A percentile compares a stretch with the other conserved stretches of the same genome.
Evolutionary conservation across 106 monocot species (phyloP).

Genomic region (Allium cepa): DNA sequence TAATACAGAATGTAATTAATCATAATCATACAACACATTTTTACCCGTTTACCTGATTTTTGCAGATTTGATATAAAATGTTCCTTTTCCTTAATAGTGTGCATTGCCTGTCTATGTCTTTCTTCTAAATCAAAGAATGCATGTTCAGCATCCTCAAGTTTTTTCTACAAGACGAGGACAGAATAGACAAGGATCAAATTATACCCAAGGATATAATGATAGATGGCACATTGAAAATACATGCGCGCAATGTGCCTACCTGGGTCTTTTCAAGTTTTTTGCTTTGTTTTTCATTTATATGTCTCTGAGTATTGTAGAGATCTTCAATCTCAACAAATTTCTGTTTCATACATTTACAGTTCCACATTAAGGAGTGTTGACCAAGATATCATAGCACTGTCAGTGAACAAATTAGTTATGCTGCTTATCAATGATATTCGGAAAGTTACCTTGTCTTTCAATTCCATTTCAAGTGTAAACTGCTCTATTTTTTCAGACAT

Average conservation of each 20-base stretch:
- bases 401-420: neutral
- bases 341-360: constrained; percentile 21
- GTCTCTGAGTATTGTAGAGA: constrained; percentile 39
- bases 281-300: constrained; percentile 29
- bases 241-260: constrained; percentile 11
- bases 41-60: constrained; percentile 25
- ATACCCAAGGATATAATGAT: neutral
- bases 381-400: neutral
- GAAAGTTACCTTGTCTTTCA: constrained; percentile 41
- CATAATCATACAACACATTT: neutral
- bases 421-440: neutral
- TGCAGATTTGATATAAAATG: constrained; percentile 47
- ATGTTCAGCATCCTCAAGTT: constrained; percentile 35
- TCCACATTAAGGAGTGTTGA: neutral
- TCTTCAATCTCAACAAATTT: constrained; percentile 46
- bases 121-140: constrained; percentile 41
- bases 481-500: constrained; percentile 49
- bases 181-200: neutral
- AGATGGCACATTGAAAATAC: neutral
- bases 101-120: constrained; percentile 44
- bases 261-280: constrained; percentile 52
- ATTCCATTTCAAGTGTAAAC: constrained; percentile 42
- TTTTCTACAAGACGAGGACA: constrained; percentile 18
- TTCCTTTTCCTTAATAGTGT: constrained; percentile 53
- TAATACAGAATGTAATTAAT: constrained; percentile 19